phyloP scores from a whole-genome alignment of 1,284 basidiomycete species.

The Neonothopanus nambi region DNA sequence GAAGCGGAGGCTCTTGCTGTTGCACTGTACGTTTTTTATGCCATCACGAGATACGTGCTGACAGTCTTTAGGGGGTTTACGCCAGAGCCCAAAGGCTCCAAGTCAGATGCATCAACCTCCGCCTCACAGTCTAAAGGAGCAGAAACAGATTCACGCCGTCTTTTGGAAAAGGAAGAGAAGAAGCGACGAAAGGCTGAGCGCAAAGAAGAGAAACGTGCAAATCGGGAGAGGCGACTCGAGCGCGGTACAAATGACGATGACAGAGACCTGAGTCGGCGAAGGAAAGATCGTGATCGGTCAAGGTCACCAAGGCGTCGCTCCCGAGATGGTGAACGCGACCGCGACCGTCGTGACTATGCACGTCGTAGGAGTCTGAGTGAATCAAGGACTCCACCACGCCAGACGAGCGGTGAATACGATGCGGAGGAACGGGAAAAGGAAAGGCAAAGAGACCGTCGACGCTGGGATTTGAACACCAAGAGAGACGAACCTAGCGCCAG shows the following conservation, averaged over 20 bases:
- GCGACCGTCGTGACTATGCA: neutral
- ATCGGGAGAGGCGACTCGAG: slow-evolving; percentile 42
- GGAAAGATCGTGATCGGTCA: slow-evolving; percentile 39
- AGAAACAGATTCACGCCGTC: slow-evolving; percentile 30
- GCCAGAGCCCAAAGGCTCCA: slow-evolving; percentile 42
- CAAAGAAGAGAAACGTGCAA: slow-evolving; percentile 65
- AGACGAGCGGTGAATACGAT: slow-evolving; percentile 36
- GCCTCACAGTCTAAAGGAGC: slow-evolving; percentile 22
- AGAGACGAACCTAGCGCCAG: slow-evolving; percentile 29
- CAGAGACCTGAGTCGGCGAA: slow-evolving; percentile 16
- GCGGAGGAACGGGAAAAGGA: slow-evolving; percentile 47
- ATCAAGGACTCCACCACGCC: slow-evolving; percentile 26
- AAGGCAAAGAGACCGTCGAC: slow-evolving; percentile 48
- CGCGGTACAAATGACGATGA: slow-evolving; percentile 19
- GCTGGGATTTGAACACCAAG: slow-evolving; percentile 49
- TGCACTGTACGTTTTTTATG: slow-evolving; percentile 60
- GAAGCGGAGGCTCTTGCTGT: slow-evolving; percentile 85
- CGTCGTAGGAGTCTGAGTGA: slow-evolving; percentile 3
- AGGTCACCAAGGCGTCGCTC: slow-evolving; percentile 38
- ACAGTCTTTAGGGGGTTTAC: slow-evolving; percentile 56
- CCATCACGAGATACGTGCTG: neutral
- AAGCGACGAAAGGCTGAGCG: slow-evolving; percentile 57
- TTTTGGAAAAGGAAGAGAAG: slow-evolving; percentile 56
- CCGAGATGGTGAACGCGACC: slow-evolving; percentile 2
- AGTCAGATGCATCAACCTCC: slow-evolving; percentile 9